Evolutionary conservation across 2,329 filamentous ascomycete species (phyloP).

Genomic region (Pyricularia sp.): DNA sequence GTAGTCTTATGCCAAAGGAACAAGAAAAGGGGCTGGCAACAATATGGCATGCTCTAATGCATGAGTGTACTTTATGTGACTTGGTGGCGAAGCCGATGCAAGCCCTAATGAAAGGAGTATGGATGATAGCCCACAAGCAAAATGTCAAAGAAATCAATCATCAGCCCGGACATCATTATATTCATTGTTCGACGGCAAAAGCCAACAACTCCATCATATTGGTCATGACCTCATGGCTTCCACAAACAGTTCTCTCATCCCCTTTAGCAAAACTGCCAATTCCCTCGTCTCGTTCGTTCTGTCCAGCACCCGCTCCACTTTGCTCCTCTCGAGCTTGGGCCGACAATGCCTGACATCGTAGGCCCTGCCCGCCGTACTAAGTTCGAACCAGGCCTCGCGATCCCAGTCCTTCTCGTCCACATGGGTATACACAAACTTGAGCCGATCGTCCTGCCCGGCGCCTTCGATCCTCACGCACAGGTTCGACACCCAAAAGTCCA

Average conservation of each 20-base stretch:
- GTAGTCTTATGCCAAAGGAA: no score
- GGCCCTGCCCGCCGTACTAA: conserved; percentile 71
- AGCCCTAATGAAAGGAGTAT: not conserved
- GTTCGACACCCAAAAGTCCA: conserved; percentile 93
- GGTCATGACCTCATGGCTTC: conserved; percentile 49
- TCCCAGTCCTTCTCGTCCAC: conserved; percentile 83
- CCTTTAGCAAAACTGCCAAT: conserved; percentile 63
- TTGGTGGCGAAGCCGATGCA: no score
- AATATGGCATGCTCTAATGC: no score
- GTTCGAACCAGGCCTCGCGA: conserved; percentile 86
- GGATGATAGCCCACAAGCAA: not conserved
- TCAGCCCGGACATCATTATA: not conserved
- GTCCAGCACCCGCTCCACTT: conserved; percentile 68
- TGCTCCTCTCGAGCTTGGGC: conserved; percentile 73
- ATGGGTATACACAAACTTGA: conserved; percentile 86
- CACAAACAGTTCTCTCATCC: conserved; percentile 72
- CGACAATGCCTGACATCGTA: conserved; percentile 76
- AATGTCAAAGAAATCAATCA: not conserved
- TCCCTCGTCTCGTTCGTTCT: conserved; percentile 74
- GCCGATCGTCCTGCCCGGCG: conserved; percentile 68
- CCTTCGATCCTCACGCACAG: conserved; percentile 86
- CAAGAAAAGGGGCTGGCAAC: no score
- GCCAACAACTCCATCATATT: not conserved
- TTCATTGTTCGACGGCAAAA: not conserved
- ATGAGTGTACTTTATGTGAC: no score